Evolutionary conservation across 306 rosid species (phyloP).

Genomic region (Rosa multiflora): DNA sequence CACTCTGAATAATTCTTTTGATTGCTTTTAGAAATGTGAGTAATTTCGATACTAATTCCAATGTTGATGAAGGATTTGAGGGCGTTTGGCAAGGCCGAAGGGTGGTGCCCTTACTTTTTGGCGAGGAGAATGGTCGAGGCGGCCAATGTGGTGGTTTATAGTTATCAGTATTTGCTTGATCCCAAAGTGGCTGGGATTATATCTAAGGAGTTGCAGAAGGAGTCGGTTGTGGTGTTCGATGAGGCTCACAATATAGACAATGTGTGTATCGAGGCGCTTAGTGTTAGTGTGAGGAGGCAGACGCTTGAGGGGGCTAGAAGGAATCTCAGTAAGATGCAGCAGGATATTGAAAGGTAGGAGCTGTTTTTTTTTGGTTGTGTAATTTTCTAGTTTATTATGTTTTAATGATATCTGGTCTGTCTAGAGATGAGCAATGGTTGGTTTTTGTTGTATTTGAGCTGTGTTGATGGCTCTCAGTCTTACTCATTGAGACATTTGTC

Average conservation of each 20-base stretch:
- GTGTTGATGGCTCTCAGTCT: background rate
- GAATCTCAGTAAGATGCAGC: constrained; percentile 77
- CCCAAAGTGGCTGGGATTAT: constrained; percentile 90
- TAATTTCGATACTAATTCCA: background rate
- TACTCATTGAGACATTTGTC: background rate
- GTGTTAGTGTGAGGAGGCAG: constrained; percentile 97
- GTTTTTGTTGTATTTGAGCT: constrained; percentile 6
- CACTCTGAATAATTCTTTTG: background rate
- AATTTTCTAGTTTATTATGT: background rate
- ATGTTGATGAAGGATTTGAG: constrained; percentile 58
- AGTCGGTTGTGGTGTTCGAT: constrained; percentile 91
- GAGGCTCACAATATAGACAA: constrained; percentile 96
- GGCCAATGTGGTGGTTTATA: constrained; percentile 90
- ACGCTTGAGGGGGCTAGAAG: constrained; percentile 93
- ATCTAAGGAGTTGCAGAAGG: constrained; percentile 95
- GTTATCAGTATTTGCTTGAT: constrained; percentile 95
- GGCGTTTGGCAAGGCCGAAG: constrained; percentile 70
- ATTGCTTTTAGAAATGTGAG: background rate
- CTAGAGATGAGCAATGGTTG: background rate
- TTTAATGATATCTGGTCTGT: background rate
- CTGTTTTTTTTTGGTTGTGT: constrained; percentile 15
- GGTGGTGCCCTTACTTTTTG: constrained; percentile 95
- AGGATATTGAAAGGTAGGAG: constrained; percentile 84
- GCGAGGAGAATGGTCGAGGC: constrained; percentile 95
- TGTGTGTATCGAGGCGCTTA: constrained; percentile 95